Evolutionary conservation across 2,329 filamentous ascomycete genomes (phyloP).

Genomic region (Hymenoscyphus albidus): DNA sequence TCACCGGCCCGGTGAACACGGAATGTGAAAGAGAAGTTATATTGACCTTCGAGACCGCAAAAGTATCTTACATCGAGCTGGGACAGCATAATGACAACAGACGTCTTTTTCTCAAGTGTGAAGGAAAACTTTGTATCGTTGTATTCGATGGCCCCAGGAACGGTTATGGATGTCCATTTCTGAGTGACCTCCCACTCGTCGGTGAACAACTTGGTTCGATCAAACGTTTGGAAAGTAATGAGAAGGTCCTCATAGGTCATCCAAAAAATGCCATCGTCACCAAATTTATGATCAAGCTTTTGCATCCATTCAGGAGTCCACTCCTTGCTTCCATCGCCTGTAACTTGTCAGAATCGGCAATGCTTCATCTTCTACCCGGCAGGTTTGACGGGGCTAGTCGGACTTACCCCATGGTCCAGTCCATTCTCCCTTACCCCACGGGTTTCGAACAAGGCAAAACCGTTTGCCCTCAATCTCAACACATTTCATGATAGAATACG

Average conservation of each 20-base stretch:
- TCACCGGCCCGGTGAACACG: constrained; percentile 49
- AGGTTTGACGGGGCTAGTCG: neutral
- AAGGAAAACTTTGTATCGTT: constrained; percentile 55
- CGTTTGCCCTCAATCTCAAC: constrained; percentile 50
- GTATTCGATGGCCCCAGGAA: constrained; percentile 58
- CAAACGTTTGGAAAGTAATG: constrained; percentile 56
- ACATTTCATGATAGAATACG: constrained; percentile 47
- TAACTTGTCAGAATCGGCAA: neutral
- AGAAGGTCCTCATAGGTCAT: constrained; percentile 60
- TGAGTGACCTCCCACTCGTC: constrained; percentile 56
- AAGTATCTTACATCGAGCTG: constrained; percentile 63
- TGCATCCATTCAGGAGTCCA: constrained; percentile 57
- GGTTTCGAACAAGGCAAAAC: constrained; percentile 50
- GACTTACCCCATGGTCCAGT: constrained; percentile 48
- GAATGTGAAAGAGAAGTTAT: constrained; percentile 44
- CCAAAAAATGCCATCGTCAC: constrained; percentile 61
- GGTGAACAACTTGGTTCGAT: constrained; percentile 59
- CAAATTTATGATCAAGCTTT: constrained; percentile 57
- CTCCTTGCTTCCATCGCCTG: constrained; percentile 53
- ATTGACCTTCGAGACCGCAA: constrained; percentile 57
- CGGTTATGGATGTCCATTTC: constrained; percentile 57
- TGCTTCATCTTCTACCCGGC: neutral
- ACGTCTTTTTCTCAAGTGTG: constrained; percentile 49
- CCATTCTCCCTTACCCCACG: constrained; percentile 59
- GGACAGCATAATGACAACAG: constrained; percentile 56